phyloP scores from a whole-genome alignment of 1,284 basidiomycete species.

The Ustilago shanxiensis region DNA sequence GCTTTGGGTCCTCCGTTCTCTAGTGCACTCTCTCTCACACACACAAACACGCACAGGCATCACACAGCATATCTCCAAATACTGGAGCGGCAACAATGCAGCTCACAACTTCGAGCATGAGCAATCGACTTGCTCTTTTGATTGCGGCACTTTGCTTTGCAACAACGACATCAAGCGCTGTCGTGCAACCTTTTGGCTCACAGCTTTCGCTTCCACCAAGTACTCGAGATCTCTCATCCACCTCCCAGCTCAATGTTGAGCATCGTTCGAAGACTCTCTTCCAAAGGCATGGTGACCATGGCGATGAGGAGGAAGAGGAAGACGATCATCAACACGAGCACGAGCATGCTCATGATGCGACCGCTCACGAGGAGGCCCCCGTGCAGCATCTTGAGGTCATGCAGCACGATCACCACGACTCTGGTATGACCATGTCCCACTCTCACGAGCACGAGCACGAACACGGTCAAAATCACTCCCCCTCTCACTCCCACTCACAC shows the following conservation, averaged over 20 bases:
- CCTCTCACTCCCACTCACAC: constrained; percentile 10
- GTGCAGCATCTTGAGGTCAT: background rate
- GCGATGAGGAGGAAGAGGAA: constrained; percentile 29
- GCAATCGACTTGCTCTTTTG: constrained; percentile 5
- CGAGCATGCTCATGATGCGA: constrained; percentile 4
- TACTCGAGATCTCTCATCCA: background rate
- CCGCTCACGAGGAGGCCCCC: background rate
- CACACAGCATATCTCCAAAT: background rate
- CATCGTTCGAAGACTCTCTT: background rate
- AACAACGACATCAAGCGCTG: constrained; percentile 8
- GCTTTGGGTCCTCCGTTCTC: constrained; percentile 5
- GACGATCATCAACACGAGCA: constrained; percentile 11
- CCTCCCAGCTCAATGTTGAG: background rate
- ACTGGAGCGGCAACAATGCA: constrained; percentile 12
- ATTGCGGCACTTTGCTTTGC: constrained; percentile 10
- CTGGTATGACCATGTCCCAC: background rate
- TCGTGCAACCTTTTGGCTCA: constrained; percentile 2
- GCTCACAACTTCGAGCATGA: background rate
- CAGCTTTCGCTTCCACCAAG: constrained; percentile 14
- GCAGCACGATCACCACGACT: constrained; percentile 1
- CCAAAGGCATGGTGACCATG: constrained; percentile 40
- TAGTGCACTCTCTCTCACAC: background rate
- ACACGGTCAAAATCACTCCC: no score
- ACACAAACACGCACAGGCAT: no score
- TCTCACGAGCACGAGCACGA: constrained; percentile 12